Base-by-base conservation (phyloP, 768 basidiomycete genomes). In the Chlorophyllum brunneum region DNA sequence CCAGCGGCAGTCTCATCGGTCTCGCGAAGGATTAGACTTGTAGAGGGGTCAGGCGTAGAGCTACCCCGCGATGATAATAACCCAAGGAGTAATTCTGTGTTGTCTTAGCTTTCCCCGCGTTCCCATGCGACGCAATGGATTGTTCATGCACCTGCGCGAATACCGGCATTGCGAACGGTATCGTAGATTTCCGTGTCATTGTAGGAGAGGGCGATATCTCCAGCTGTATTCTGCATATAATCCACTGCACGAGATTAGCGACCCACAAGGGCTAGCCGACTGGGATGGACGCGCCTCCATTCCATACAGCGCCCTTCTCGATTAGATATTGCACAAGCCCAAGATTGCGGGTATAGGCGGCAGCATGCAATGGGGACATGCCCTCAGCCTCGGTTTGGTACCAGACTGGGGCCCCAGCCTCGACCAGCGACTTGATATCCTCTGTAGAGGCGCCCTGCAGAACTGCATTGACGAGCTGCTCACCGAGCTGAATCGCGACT, bases 301-400 rank as follows among this genome's bases (percentile, higher is more conserved):
- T 97, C 97, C 97, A 99, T 0, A 92, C 64, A 1, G 92, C 94
- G 10, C 95, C 94, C 50, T 81, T 76, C n/a, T 83, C 75, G 23
- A 99, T 74, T 29, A 98, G 73, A 5, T 77, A 62, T 48, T 78
- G 77, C 9, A 88, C 75, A 13, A 95, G 70, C n/a, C 75, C 72
- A 2, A 75, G 63, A 58, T 87, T 81, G 59, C 86, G 83, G 40
- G 78, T 66, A 58, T 87, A 92, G 1, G 84, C 88, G 10, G 91
- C 95, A 13, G 91, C 92, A 63, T 98, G 95, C 39, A 98, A 67
- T 15, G 85, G 77, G 4, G 92, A 92, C 56, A 83, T 85, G 0
- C 93, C 94, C 58, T 87, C 82, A 6, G 73, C 73, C 42, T 81
- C 80, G 63, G 87, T 88, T 67, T 97, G 92, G 63, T 86, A 93